Percentiles rank a stretch among this genome's conserved stretches.
phyloP scores from a whole-genome alignment of 495 filamentous ascomycete genomes.

The Trichoderma erinaceum region DNA sequence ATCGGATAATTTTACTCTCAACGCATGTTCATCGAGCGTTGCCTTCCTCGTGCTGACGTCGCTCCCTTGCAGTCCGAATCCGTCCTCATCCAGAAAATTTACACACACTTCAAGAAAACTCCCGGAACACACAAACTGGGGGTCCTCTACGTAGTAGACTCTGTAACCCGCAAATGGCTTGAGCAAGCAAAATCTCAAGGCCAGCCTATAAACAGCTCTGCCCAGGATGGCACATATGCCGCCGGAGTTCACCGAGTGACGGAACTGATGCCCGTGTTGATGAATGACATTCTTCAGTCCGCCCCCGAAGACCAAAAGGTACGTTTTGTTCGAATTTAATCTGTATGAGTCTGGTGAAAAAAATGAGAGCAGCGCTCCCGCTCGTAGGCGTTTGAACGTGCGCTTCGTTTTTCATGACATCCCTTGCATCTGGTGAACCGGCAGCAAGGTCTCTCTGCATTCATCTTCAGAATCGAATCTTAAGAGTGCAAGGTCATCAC shows the following conservation, averaged over 20 bases:
- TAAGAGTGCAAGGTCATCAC: not conserved
- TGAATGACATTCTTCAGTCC: slow-evolving; percentile 89
- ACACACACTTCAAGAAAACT: slow-evolving; percentile 94
- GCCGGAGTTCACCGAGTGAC: slow-evolving; percentile 96
- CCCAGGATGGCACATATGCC: slow-evolving; percentile 84
- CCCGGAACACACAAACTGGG: slow-evolving; percentile 94
- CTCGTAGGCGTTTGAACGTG: slow-evolving; percentile 10
- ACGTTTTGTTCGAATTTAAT: slow-evolving; percentile 47
- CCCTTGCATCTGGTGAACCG: not conserved
- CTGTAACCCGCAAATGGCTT: slow-evolving; percentile 97
- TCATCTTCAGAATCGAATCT: not conserved
- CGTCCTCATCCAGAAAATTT: slow-evolving; percentile 90
- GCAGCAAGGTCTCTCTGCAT: not conserved
- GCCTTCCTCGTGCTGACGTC: not conserved
- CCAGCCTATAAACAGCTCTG: slow-evolving; percentile 68
- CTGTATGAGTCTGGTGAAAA: slow-evolving; percentile 8
- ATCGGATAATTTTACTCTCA: slow-evolving; percentile 15
- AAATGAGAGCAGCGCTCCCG: not conserved
- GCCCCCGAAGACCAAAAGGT: slow-evolving; percentile 97
- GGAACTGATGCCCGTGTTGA: slow-evolving; percentile 82
- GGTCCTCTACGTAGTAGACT: slow-evolving; percentile 99
- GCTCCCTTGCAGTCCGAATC: slow-evolving; percentile 73
- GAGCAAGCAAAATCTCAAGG: slow-evolving; percentile 84
- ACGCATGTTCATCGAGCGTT: not conserved
- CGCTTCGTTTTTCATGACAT: slow-evolving; percentile 1